Conservation (phyloP, 208 protist genomes). For the Herpetomonas muscarum region DNA sequence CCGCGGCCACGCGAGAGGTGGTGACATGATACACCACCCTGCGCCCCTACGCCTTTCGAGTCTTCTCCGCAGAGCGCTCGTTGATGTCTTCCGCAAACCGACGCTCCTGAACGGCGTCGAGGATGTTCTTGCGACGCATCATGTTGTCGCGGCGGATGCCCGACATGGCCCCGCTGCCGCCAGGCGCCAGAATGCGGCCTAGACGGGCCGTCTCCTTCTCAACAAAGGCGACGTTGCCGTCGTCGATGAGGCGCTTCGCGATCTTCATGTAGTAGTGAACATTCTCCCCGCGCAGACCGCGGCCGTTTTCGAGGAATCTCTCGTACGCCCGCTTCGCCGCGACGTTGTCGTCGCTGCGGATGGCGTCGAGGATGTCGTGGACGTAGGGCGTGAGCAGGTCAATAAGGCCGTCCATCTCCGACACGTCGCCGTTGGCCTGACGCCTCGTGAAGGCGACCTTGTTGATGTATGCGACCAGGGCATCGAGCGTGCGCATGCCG, state of each 20-base stretch:
- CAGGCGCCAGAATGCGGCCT: slow-evolving; percentile 13
- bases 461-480: slow-evolving; percentile 67
- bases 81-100: slow-evolving; percentile 6
- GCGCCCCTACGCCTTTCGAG: too few relatives aligned
- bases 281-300: slow-evolving; percentile 1
- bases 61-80: too few relatives aligned
- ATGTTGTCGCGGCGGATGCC: slow-evolving; percentile 34
- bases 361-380: background rate
- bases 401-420: slow-evolving; percentile 31
- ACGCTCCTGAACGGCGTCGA: slow-evolving; percentile 27
- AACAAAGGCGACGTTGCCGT: slow-evolving; percentile 28
- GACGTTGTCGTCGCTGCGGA: slow-evolving; percentile 2
- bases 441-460: slow-evolving; percentile 35
- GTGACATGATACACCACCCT: too few relatives aligned
- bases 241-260: slow-evolving; percentile 19
- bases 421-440: slow-evolving; percentile 46
- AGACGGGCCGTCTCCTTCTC: slow-evolving; percentile 41
- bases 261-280: slow-evolving; percentile 39
- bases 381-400: slow-evolving; percentile 19
- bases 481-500: slow-evolving; percentile 35
- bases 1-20: too few relatives aligned
- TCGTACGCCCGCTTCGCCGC: background rate
- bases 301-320: slow-evolving; percentile 5
- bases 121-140: slow-evolving; percentile 47
- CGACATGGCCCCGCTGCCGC: slow-evolving; percentile 10